Percentiles rank a stretch among this genome's conserved stretches.
Evolutionary conservation across 2,329 filamentous ascomycete species (phyloP).

Genomic region (Graphiopsis chlorocephala): DNA sequence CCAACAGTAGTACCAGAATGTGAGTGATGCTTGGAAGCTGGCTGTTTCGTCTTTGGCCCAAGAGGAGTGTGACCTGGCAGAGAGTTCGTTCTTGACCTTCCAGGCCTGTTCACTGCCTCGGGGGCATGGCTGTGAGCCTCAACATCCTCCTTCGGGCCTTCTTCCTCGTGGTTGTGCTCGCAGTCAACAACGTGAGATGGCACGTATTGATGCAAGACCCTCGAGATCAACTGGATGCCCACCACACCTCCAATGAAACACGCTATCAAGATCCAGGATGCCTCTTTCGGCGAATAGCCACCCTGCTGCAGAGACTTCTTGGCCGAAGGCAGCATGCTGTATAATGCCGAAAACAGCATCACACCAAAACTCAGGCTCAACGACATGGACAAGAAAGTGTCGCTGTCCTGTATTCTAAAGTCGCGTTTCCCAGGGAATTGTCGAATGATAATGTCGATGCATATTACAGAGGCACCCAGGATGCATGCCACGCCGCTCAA

Average conservation of each 20-base stretch:
- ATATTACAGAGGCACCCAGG: constrained; percentile 79
- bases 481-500: constrained; percentile 73
- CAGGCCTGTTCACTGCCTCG: constrained; percentile 4
- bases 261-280: constrained; percentile 66
- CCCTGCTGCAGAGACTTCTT: constrained; percentile 72
- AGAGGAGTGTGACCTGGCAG: constrained; percentile 20
- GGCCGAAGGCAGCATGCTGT: constrained; percentile 87
- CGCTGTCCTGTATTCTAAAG: constrained; percentile 88
- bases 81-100: constrained; percentile 20
- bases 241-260: constrained; percentile 71
- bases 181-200: constrained; percentile 80
- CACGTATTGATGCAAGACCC: constrained; percentile 69
- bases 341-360: constrained; percentile 91
- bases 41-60: constrained; percentile 9
- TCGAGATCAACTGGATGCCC: constrained; percentile 71
- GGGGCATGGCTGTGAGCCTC: constrained; percentile 10
- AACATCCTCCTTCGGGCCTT: constrained; percentile 35
- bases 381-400: constrained; percentile 80
- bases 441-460: constrained; percentile 74
- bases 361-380: constrained; percentile 92
- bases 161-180: constrained; percentile 67
- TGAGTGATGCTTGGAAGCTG: constrained; percentile 28
- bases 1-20: constrained; percentile 18
- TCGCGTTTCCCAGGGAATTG: constrained; percentile 68
- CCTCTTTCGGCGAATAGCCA: constrained; percentile 63